Evolutionary conservation across 2,329 filamentous ascomycete species (phyloP), one percentile per base, ranked within the genome.

Genomic region (Cladosporium sp.): DNA sequence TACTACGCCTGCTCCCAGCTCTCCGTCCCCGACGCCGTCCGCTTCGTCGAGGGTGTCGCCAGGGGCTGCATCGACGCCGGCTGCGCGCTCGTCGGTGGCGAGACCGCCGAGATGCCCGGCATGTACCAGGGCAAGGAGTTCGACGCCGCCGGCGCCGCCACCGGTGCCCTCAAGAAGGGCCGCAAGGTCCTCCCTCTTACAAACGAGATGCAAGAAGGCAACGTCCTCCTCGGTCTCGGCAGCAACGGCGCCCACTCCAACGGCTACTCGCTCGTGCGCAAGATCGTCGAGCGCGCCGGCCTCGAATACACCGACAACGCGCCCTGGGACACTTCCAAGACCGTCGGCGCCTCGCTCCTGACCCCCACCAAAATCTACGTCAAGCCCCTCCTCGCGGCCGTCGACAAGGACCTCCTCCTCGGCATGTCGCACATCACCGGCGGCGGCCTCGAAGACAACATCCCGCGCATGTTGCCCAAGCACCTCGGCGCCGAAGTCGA

Each of bases 31-130:
- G 88, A 88, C 4, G 92, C 93, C 0, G 89, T 91, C 12, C 85
- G 88, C n/a, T 98, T 99, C 75, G 91, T 99, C 49, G 87, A 92
- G 74, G 93, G 95, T 69, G 93, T 99, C 2, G 93, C 93, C 2
- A 86, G 89, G 34, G 95, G 95, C 58, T 99, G 95, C 80, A 87
- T 88, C 67, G 87, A 93, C 74, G 88, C 94, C 0, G 90, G 90
- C 54, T 97, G 94, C 75, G 93, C 93, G 18, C 86, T 99, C 3
- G 91, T 98, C n/a, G 95, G 95, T 47, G 95, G 95, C 54, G 95
- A 99, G 81, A 99, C 95, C 0, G 95, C 95, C 7, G 95, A 99
- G 81, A 98, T 99, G 95, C 94, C 94, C 0, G 93, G 93, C 64
- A 92, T 98, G 83, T 97, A 97, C 81, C 85, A 89, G 69, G 88